Percentiles rank a stretch among this genome's conserved stretches.
Evolutionary conservation across 768 basidiomycete species (phyloP).

Genomic region (Sporobolomyces phaffii): DNA sequence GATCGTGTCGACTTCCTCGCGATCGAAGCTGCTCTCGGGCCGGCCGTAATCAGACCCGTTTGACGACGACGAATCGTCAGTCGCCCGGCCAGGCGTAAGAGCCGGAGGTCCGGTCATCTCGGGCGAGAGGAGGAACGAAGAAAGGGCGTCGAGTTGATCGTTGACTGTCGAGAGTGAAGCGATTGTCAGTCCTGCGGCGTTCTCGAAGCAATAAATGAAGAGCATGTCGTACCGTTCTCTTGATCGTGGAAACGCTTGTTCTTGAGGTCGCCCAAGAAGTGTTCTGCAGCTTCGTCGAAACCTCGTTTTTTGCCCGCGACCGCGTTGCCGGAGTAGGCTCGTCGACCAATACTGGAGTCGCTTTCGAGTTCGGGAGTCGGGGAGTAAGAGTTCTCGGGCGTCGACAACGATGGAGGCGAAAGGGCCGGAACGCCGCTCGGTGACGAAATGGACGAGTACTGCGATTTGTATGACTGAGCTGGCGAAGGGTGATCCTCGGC

Average conservation of each 20-base stretch:
- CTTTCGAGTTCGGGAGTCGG: conserved; percentile 26
- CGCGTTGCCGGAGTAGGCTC: neutral
- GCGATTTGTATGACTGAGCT: conserved; percentile 5
- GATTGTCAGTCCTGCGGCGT: neutral
- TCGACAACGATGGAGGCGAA: conserved; percentile 30
- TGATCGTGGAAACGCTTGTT: conserved; percentile 34
- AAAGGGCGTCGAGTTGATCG: conserved; percentile 29
- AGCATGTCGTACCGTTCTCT: neutral
- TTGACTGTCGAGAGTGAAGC: neutral
- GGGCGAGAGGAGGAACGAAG: conserved; percentile 27
- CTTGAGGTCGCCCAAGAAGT: conserved; percentile 25
- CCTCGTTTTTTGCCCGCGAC: conserved; percentile 38
- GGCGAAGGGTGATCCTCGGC: conserved; percentile 15
- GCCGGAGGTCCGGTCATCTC: conserved; percentile 9
- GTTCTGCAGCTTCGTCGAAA: conserved; percentile 33
- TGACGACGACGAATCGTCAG: conserved; percentile 18
- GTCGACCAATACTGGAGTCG: conserved; percentile 1
- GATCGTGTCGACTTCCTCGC: conserved; percentile 31
- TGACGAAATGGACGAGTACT: conserved; percentile 31
- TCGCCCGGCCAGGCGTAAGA: neutral
- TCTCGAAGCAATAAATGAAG: neutral
- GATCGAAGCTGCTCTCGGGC: neutral
- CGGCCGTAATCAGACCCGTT: conserved; percentile 19
- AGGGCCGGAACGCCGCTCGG: conserved; percentile 27
- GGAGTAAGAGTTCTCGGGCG: conserved; percentile 34